These are phyloP conservation scores for Filobasidium uniguttulatum DNA, from an alignment of 1,284 basidiomycete genomes.

Conservation along the genomic window DNA sequence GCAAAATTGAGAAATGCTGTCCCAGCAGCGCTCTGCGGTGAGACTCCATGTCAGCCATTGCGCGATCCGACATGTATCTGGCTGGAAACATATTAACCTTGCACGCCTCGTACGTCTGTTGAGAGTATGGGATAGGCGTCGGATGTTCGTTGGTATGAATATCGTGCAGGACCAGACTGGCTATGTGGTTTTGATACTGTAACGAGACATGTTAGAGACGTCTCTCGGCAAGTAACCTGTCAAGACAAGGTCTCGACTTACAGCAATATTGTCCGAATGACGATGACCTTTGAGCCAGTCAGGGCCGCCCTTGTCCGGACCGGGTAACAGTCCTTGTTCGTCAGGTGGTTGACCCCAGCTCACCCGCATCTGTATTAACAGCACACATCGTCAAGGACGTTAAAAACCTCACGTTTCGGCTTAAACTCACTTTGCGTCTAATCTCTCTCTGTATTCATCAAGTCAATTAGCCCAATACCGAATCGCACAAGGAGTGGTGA, in stretches of 20 bases:
- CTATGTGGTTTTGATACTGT: constrained; percentile 12
- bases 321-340: constrained; percentile 7
- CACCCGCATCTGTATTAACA: constrained; percentile 5
- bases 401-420: neutral
- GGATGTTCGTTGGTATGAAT: neutral
- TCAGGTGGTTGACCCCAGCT: constrained; percentile 5
- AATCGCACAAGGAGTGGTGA: neutral
- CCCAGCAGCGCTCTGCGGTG: constrained; percentile 18
- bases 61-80: too few species aligned
- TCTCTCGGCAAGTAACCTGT: too few species aligned
- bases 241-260: neutral
- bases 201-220: neutral
- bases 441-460: constrained; percentile 5
- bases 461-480: neutral
- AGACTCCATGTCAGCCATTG: too few species aligned
- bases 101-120: constrained; percentile 6
- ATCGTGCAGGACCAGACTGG: constrained; percentile 3
- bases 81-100: constrained; percentile 6
- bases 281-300: constrained; percentile 11
- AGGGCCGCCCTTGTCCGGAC: constrained; percentile 11
- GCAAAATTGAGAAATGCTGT: constrained; percentile 32
- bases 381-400: neutral
- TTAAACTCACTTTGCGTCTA: constrained; percentile 3
- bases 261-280: constrained; percentile 10
- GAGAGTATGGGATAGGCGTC: constrained; percentile 3